Conservation (phyloP, 495 filamentous ascomycete species). For the Xylaria castorea region DNA sequence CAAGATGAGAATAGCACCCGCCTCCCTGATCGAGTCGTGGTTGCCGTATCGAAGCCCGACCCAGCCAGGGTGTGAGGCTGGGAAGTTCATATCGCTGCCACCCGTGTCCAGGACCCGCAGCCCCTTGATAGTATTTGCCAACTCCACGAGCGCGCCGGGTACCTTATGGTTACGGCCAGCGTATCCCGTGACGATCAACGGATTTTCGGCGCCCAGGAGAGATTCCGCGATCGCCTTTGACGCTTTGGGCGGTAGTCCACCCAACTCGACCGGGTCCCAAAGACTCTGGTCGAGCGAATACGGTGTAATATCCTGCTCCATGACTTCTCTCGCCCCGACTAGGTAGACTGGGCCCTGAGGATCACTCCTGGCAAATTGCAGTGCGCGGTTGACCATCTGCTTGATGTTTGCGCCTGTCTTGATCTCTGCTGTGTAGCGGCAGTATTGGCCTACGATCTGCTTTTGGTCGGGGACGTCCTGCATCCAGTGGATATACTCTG, state of each 20-base stretch:
- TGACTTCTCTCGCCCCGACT: slow-evolving; percentile 81
- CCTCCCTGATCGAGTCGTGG: slow-evolving; percentile 74
- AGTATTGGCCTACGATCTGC: slow-evolving; percentile 90
- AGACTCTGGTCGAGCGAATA: slow-evolving; percentile 74
- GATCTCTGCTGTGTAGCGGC: slow-evolving; percentile 88
- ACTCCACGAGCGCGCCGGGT: slow-evolving; percentile 72
- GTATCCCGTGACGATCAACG: slow-evolving; percentile 84
- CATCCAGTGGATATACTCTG: slow-evolving; percentile 98
- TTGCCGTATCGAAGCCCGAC: slow-evolving; percentile 79
- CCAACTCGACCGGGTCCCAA: slow-evolving; percentile 78
- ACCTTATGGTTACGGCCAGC: slow-evolving; percentile 75
- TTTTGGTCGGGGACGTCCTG: slow-evolving; percentile 97
- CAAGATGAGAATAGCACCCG: slow-evolving; percentile 84
- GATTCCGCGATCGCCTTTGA: slow-evolving; percentile 73
- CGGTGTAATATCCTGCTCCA: slow-evolving; percentile 90
- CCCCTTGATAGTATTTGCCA: slow-evolving; percentile 80
- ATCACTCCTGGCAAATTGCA: slow-evolving; percentile 83
- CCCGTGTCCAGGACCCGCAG: slow-evolving; percentile 87
- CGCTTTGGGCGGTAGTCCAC: slow-evolving; percentile 71
- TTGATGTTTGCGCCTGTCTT: slow-evolving; percentile 94
- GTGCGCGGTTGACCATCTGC: slow-evolving; percentile 89
- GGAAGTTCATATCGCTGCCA: slow-evolving; percentile 96
- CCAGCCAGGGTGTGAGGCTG: slow-evolving; percentile 73
- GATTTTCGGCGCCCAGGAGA: slow-evolving; percentile 74
- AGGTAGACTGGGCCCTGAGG: slow-evolving; percentile 90